Evolutionary conservation across 257 asterid species (phyloP).

Genomic region (Solanum acaule): DNA sequence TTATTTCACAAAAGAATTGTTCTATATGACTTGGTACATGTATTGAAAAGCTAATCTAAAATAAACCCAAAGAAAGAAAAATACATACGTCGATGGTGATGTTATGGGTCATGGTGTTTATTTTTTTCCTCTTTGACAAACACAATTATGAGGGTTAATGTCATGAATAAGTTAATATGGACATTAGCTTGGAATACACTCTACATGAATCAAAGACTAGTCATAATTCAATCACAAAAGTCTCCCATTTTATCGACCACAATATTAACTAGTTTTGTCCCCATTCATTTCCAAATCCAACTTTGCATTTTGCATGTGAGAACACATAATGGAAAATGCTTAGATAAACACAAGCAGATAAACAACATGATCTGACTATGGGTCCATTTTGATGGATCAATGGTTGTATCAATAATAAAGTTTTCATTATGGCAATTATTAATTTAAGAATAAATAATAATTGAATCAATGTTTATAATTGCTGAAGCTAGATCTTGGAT

Average conservation of each 20-base stretch:
- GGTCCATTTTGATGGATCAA: slow-evolving; percentile 9
- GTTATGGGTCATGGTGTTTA: neutral
- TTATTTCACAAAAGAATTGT: neutral
- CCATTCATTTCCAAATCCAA: neutral
- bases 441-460: neutral
- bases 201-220: slow-evolving; percentile 14
- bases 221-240: neutral
- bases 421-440: neutral
- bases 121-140: neutral
- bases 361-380: slow-evolving; percentile 23
- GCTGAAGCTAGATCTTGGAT: neutral
- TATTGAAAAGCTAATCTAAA: neutral
- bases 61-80: neutral
- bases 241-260: neutral
- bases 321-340: slow-evolving; percentile 13
- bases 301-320: slow-evolving; percentile 20
- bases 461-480: neutral
- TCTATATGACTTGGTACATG: neutral
- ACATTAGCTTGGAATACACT: slow-evolving; percentile 30
- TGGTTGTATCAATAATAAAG: neutral
- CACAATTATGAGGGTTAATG: neutral
- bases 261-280: neutral
- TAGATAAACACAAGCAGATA: slow-evolving; percentile 22
- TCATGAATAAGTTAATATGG: neutral
- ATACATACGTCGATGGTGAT: neutral